These are phyloP conservation scores for Diaporthe sp. DNA, from an alignment of 2,329 filamentous ascomycete genomes.

Conservation along the genomic window DNA sequence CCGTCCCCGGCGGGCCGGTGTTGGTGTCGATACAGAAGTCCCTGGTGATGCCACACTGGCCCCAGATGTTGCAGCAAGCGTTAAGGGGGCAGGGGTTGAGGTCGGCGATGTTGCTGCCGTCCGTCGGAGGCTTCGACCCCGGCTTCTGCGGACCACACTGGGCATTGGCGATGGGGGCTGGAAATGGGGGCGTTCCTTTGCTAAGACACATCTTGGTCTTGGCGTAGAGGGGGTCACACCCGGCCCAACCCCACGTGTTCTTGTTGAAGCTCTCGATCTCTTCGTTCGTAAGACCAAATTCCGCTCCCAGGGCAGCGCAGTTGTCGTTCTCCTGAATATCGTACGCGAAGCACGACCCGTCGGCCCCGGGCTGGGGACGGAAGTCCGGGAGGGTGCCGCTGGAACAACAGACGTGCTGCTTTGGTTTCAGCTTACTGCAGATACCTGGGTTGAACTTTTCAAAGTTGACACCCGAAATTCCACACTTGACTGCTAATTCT, in stretches of 20 bases:
- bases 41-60: constrained; percentile 52
- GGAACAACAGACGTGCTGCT: constrained; percentile 51
- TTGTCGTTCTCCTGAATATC: constrained; percentile 46
- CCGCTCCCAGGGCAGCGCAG: constrained; percentile 50
- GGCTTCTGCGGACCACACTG: constrained; percentile 49
- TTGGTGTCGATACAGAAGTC: constrained; percentile 51
- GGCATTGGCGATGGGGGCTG: constrained; percentile 49
- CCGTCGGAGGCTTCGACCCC: constrained; percentile 25
- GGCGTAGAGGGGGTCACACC: constrained; percentile 45
- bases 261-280: constrained; percentile 55
- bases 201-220: constrained; percentile 52
- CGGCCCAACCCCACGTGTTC: constrained; percentile 55
- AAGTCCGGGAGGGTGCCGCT: constrained; percentile 48
- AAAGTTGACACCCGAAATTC: constrained; percentile 40
- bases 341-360: constrained; percentile 53
- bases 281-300: constrained; percentile 50
- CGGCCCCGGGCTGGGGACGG: constrained; percentile 46
- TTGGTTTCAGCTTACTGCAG: constrained; percentile 41
- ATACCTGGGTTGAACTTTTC: constrained; percentile 41
- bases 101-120: constrained; percentile 37
- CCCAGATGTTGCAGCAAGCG: constrained; percentile 46
- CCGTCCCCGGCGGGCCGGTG: constrained; percentile 53
- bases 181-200: constrained; percentile 52
- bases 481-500: constrained; percentile 33
- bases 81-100: constrained; percentile 43